A percentile compares a stretch with the other conserved stretches of the same genome.
These are phyloP conservation scores for Neurospora sp. DNA, from an alignment of 495 filamentous ascomycete species.

Conservation along the genomic window DNA sequence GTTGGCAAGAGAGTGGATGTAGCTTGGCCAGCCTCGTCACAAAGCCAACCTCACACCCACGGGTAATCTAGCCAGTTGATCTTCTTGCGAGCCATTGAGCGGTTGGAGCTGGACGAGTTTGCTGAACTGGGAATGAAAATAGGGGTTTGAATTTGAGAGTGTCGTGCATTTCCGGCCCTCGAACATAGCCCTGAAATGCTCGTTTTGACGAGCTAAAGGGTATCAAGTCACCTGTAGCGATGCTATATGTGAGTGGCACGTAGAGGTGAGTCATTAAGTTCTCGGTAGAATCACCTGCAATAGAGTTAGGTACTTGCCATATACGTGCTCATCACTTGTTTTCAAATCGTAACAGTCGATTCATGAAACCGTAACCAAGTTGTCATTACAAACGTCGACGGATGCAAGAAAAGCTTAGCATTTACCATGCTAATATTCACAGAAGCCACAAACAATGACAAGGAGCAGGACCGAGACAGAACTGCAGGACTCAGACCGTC, in stretches of 20 bases:
- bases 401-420: background rate
- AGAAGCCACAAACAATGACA: background rate
- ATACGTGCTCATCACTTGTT: background rate
- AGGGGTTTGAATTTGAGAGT: background rate
- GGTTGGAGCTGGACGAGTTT: background rate
- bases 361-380: background rate
- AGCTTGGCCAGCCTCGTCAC: too few species aligned
- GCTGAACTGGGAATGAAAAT: background rate
- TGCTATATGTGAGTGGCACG: background rate
- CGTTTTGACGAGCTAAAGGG: background rate
- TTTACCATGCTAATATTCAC: background rate
- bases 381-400: background rate
- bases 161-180: background rate
- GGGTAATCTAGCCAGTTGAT: background rate
- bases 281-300: background rate
- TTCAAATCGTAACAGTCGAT: background rate
- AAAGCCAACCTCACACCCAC: too few species aligned
- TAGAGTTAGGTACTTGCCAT: background rate
- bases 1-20: too few species aligned
- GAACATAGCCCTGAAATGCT: background rate
- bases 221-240: background rate
- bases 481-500: background rate
- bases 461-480: background rate
- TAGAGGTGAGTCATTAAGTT: background rate
- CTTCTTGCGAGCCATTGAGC: background rate